phyloP scores from a whole-genome alignment of 2,329 filamentous ascomycete species.

The Chrysoporthe cubensis region DNA sequence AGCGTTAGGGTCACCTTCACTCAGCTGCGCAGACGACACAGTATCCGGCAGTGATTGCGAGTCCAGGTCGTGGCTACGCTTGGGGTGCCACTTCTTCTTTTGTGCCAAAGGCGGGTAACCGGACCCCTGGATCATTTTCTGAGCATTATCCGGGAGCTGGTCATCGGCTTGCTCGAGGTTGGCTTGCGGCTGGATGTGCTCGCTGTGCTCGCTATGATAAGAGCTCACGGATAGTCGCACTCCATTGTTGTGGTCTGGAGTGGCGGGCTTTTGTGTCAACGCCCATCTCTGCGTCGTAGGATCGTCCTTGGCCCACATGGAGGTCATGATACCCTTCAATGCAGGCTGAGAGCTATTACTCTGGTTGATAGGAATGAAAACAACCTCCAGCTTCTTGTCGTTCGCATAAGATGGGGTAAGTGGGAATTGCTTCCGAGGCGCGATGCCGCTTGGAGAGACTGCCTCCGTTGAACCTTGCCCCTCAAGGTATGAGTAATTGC shows the following conservation, averaged over 20 bases:
- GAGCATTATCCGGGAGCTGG: neutral
- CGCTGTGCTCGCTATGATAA: neutral
- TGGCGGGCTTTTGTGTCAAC: neutral
- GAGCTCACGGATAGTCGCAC: neutral
- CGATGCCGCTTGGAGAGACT: neutral
- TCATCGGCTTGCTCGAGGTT: neutral
- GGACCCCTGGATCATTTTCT: neutral
- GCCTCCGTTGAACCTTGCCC: too few species aligned
- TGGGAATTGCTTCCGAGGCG: neutral
- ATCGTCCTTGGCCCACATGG: constrained; percentile 1
- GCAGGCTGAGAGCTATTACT: neutral
- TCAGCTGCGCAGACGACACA: constrained; percentile 7
- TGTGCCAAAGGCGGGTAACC: neutral
- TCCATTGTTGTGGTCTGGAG: neutral
- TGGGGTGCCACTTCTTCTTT: constrained; percentile 19
- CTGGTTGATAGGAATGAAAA: neutral
- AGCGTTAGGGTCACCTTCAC: constrained; percentile 3
- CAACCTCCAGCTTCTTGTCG: neutral
- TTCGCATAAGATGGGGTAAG: neutral
- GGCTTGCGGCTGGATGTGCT: neutral
- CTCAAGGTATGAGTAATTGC: neutral
- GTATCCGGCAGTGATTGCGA: constrained; percentile 26
- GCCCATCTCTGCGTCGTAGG: neutral
- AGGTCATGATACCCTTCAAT: neutral
- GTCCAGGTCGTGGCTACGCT: constrained; percentile 5